These are phyloP conservation scores for Aspergillus sojae DNA, from an alignment of 2,329 filamentous ascomycete species.

Conservation along the genomic window DNA sequence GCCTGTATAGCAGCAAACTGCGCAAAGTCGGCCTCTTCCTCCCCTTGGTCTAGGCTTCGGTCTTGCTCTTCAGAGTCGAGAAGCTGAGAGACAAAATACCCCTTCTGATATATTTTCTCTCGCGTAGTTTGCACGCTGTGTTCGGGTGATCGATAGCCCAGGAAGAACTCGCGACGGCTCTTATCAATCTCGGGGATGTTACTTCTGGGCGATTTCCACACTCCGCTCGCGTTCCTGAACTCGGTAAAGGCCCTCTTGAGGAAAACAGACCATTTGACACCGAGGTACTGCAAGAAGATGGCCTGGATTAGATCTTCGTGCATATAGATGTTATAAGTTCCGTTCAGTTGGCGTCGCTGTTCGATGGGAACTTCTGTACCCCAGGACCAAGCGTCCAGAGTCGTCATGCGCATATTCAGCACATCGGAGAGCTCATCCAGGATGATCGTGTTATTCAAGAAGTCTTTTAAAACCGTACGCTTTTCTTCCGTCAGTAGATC, in stretches of 20 bases:
- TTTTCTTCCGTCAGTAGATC: slow-evolving; percentile 17
- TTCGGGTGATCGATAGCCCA: neutral
- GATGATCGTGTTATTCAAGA: slow-evolving; percentile 10
- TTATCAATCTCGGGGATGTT: slow-evolving; percentile 11
- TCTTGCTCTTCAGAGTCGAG: slow-evolving; percentile 4
- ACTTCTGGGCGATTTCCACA: slow-evolving; percentile 11
- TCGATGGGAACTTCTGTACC: slow-evolving; percentile 11
- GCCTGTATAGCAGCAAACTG: neutral
- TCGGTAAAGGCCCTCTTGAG: slow-evolving; percentile 7
- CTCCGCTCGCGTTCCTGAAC: slow-evolving; percentile 3
- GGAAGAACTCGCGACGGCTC: slow-evolving; percentile 16
- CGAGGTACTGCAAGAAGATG: slow-evolving; percentile 17
- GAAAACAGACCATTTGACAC: slow-evolving; percentile 14
- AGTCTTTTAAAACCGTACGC: slow-evolving; percentile 13
- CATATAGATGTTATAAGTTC: slow-evolving; percentile 15
- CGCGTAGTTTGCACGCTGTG: slow-evolving; percentile 4
- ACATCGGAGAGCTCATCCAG: slow-evolving; percentile 15
- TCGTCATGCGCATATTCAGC: slow-evolving; percentile 15
- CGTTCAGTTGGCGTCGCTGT: slow-evolving; percentile 16
- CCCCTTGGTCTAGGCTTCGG: slow-evolving; percentile 7
- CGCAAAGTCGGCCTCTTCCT: slow-evolving; percentile 10
- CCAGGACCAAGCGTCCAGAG: slow-evolving; percentile 16
- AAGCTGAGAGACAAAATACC: slow-evolving; percentile 19
- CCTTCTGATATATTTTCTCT: slow-evolving; percentile 9
- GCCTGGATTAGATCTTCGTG: slow-evolving; percentile 20